Evolutionary conservation across 768 basidiomycete species (phyloP).

Genomic region (Serendipita indica): DNA sequence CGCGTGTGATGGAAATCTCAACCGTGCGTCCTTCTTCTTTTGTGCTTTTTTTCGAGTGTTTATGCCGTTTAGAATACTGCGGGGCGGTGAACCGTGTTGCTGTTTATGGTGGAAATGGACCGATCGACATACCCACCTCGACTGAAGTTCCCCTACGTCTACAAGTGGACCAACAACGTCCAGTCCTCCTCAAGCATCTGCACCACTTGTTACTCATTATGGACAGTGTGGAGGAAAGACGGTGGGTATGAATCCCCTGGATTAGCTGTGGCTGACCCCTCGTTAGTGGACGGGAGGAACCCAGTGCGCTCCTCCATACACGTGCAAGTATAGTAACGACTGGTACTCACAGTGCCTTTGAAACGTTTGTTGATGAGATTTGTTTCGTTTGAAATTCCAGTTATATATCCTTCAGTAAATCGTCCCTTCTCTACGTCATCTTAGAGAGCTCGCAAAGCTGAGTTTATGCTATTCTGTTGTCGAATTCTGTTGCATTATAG

Average conservation of each 20-base stretch:
- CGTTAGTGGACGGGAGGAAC: slow-evolving; percentile 5
- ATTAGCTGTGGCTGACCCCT: neutral
- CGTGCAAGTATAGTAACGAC: slow-evolving; percentile 7
- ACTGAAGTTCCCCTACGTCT: neutral
- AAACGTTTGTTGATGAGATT: too few species aligned
- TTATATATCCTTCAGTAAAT: too few species aligned
- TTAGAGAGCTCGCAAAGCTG: too few species aligned
- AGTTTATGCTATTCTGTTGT: too few species aligned
- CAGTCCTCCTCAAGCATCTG: neutral
- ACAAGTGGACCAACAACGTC: neutral
- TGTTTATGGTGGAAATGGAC: slow-evolving; percentile 11
- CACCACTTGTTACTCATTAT: slow-evolving; percentile 4
- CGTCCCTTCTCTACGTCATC: too few species aligned
- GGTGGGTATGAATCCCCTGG: neutral
- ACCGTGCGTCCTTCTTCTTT: neutral
- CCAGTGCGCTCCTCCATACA: neutral
- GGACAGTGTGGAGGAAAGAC: slow-evolving; percentile 9
- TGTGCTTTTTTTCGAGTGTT: neutral
- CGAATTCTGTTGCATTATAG: too few species aligned
- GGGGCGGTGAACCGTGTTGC: slow-evolving; percentile 13
- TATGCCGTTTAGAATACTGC: slow-evolving; percentile 11
- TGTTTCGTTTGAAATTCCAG: too few species aligned
- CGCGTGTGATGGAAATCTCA: slow-evolving; percentile 12
- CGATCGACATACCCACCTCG: slow-evolving; percentile 9
- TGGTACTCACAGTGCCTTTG: too few species aligned